These are phyloP conservation scores for Lasiodiplodia theobromae DNA, from an alignment of 2,329 filamentous ascomycete species.

Conservation along the genomic window DNA sequence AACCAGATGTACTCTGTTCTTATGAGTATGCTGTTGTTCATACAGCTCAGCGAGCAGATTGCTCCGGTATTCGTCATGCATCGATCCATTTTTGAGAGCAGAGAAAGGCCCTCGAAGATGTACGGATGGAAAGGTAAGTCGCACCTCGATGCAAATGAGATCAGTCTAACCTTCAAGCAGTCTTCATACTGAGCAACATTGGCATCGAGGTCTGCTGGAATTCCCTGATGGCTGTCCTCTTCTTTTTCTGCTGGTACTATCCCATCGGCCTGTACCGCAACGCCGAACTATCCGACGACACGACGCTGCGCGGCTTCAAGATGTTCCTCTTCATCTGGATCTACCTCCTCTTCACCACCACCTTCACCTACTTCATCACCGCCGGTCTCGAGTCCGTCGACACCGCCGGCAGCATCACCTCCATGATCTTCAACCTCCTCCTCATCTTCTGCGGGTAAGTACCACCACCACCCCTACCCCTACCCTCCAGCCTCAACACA, in stretches of 20 bases:
- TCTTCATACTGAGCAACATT: conserved; percentile 80
- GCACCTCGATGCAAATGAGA: too few species aligned
- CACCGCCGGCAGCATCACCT: conserved; percentile 72
- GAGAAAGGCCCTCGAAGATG: conserved; percentile 61
- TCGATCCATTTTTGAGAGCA: conserved; percentile 77
- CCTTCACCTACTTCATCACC: conserved; percentile 77
- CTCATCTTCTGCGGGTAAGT: conserved; percentile 68
- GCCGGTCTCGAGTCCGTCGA: conserved; percentile 74
- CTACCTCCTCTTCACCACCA: conserved; percentile 77
- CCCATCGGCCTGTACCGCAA: conserved; percentile 76
- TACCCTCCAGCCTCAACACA: too few species aligned
- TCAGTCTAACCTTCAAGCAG: conserved; percentile 72
- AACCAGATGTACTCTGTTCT: conserved; percentile 85
- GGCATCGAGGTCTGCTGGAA: conserved; percentile 83
- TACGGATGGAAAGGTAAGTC: neutral
- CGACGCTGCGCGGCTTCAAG: conserved; percentile 71
- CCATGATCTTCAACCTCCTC: conserved; percentile 71
- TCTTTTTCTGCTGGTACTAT: conserved; percentile 82
- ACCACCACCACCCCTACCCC: too few species aligned
- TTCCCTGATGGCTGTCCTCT: conserved; percentile 70
- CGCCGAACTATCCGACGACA: conserved; percentile 63
- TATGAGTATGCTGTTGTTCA: conserved; percentile 76
- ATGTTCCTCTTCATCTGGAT: conserved; percentile 75
- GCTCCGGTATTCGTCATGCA: conserved; percentile 83
- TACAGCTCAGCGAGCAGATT: conserved; percentile 74